Percentiles rank a stretch among this genome's conserved stretches.
Conservation (phyloP, 2,329 filamentous ascomycete species). For the Didymella pomorum region DNA sequence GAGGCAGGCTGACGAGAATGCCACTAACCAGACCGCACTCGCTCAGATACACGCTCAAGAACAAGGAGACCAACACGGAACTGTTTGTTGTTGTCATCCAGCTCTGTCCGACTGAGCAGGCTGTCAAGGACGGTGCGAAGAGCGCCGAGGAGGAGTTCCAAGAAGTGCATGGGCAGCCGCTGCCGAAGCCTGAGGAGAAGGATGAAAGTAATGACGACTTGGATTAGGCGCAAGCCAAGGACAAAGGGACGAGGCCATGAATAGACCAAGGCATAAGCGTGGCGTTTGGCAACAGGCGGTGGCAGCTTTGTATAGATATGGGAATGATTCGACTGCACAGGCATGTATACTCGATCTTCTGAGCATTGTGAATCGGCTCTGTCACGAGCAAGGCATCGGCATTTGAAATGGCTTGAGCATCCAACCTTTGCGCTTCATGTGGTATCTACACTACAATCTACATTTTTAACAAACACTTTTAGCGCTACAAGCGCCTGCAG, state of each 20-base stretch:
- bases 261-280: neutral
- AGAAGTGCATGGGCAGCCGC: constrained; percentile 26
- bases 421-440: neutral
- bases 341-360: too few relatives aligned
- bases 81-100: constrained; percentile 86
- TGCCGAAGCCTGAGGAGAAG: constrained; percentile 2
- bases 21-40: constrained; percentile 72
- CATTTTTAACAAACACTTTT: neutral
- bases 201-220: constrained; percentile 26
- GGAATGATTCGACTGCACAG: too few relatives aligned
- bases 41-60: constrained; percentile 91
- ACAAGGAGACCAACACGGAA: constrained; percentile 74
- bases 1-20: constrained; percentile 23
- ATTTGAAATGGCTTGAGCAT: neutral
- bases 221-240: constrained; percentile 12
- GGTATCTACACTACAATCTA: constrained; percentile 9
- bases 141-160: constrained; percentile 37
- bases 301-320: neutral
- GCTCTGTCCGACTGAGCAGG: constrained; percentile 72
- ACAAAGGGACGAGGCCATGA: too few relatives aligned
- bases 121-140: constrained; percentile 34
- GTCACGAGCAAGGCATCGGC: too few relatives aligned
- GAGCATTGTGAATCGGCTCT: too few relatives aligned
- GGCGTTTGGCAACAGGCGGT: neutral
- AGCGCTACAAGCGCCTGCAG: constrained; percentile 74